Evolutionary conservation across 768 basidiomycete species (phyloP), one percentile per base, ranked within the genome.

Genomic region (Psilocybe sp.): DNA sequence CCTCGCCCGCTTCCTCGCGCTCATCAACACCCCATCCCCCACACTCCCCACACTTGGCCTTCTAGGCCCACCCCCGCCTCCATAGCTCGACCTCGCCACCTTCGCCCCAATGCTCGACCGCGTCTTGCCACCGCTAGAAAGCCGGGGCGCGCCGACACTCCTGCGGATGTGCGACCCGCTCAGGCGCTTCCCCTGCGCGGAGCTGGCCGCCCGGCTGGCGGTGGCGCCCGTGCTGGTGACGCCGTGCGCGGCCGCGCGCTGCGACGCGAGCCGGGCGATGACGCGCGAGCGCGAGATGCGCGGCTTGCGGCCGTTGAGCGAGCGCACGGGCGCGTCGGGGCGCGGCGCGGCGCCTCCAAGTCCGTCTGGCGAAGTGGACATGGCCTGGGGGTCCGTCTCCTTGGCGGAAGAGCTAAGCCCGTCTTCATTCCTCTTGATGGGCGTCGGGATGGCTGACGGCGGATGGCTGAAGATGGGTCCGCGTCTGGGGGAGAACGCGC

Each of bases 201-300:
- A n/a, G n/a, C n/a, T 53, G 37, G 51, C 46, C 23, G 51, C 20
- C 41, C 54, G 43, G 19, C 49, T 37, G 18, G 58, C 34, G n/a
- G 54, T 42, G 16, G 56, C 42, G 34, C 48, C 52, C 15, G 37
- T 36, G 18, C 52, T 52, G 39, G 39, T 44, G 28, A 40, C 39
- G 28, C 57, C 49, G 34, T 56, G 44, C 23, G 51, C 55, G 2
- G 79, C 78, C 12, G 77, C 80, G 5, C 89, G 81, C 64, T 91
- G 85, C 12, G 85, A 85, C 1, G 84, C 86, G 33, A 91, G 70
- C 57, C 76, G 80, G 0, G 89, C 86, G 40, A 91, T 89, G 36
- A 92, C 87, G 53, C 84, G 85, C 20, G 87, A 88, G 35, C 90
- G 80, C 38, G 89, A 92, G 54, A 92, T 88, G 7, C 88, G 80